These are phyloP conservation scores for Silene latifolia DNA, from an alignment of 148 eudicot genomes.

Conservation along the genomic window DNA sequence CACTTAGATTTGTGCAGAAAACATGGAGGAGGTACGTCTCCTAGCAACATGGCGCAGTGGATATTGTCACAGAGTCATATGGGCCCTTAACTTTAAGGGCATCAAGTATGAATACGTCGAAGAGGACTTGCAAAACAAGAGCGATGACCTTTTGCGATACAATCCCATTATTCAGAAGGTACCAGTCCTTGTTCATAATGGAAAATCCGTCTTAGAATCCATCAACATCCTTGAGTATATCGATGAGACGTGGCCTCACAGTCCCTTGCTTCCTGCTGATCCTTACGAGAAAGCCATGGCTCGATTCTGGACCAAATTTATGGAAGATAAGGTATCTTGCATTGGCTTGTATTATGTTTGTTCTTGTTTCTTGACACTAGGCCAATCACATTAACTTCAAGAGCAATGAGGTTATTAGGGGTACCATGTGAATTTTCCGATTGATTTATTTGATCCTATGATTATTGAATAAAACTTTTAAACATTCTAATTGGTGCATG, in stretches of 20 bases:
- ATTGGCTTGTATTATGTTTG: not conserved
- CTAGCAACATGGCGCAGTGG: slow-evolving; percentile 26
- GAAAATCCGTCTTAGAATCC: slow-evolving; percentile 19
- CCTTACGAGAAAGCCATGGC: slow-evolving; percentile 22
- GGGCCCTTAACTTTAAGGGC: slow-evolving; percentile 33
- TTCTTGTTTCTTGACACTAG: not conserved
- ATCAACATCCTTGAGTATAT: slow-evolving; percentile 26
- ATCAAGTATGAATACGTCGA: slow-evolving; percentile 17
- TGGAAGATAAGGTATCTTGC: slow-evolving; percentile 26
- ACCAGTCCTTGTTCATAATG: slow-evolving; percentile 26
- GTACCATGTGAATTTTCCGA: too few relatives aligned
- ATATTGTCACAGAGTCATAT: slow-evolving; percentile 32
- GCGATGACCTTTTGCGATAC: slow-evolving; percentile 25
- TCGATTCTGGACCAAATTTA: slow-evolving; percentile 24
- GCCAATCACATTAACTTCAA: too few relatives aligned
- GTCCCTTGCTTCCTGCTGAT: slow-evolving; percentile 21
- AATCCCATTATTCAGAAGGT: slow-evolving; percentile 26
- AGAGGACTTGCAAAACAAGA: slow-evolving; percentile 26
- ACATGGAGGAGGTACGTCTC: slow-evolving; percentile 26
- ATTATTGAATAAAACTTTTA: not conserved
- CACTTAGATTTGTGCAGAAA: not conserved
- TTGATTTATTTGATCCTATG: not conserved
- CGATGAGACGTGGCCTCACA: slow-evolving; percentile 28
- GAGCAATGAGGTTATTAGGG: too few relatives aligned
- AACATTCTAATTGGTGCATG: not conserved